These are phyloP conservation scores for Scalesia atractyloides DNA, from an alignment of 129 eudicot species.

Conservation along the genomic window DNA sequence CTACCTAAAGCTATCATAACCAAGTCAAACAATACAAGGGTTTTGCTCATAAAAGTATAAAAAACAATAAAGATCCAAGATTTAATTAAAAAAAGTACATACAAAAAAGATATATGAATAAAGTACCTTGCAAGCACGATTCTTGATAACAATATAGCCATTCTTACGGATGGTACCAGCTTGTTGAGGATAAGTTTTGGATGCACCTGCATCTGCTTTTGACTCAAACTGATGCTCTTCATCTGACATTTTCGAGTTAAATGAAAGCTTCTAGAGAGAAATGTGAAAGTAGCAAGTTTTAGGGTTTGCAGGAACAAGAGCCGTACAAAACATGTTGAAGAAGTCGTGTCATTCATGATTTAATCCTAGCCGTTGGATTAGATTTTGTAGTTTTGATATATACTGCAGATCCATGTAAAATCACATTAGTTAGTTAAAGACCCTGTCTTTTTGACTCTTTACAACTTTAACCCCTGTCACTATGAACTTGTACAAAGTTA, in stretches of 20 bases:
- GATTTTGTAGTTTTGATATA: background rate
- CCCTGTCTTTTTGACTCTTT: background rate
- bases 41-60: background rate
- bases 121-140: conserved; percentile 52
- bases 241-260: conserved; percentile 34
- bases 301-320: conserved; percentile 2
- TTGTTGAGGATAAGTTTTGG: conserved; percentile 53
- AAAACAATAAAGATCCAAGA: background rate
- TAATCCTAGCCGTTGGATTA: conserved; percentile 10
- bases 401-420: background rate
- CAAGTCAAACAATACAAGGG: background rate
- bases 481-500: background rate
- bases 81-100: background rate
- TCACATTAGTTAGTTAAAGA: background rate
- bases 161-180: conserved; percentile 55
- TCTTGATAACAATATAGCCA: conserved; percentile 49
- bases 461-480: background rate
- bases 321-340: conserved; percentile 12
- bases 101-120: background rate
- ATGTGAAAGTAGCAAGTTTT: conserved; percentile 3
- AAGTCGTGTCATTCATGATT: conserved; percentile 9
- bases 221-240: conserved; percentile 56
- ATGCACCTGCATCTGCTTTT: conserved; percentile 52
- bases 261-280: conserved; percentile 2
- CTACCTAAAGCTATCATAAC: background rate